Conservation (phyloP, 2,329 filamentous ascomycete genomes). For the Thelonectria rubi region DNA sequence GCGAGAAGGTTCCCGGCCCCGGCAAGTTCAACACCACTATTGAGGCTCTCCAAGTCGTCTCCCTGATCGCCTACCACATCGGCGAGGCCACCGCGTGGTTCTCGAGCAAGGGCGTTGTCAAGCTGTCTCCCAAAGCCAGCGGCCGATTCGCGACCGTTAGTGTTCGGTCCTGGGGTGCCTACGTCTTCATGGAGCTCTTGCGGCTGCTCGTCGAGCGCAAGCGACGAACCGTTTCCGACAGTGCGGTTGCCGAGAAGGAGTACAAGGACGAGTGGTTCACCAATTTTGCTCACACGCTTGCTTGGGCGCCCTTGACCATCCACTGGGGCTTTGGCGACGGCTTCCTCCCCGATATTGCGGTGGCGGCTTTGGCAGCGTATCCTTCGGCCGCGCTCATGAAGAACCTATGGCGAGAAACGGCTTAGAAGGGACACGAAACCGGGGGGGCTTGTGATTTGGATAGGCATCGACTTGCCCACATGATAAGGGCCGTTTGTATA, state of each 20-base stretch:
- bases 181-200: constrained; percentile 79
- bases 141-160: constrained; percentile 74
- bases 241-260: constrained; percentile 46
- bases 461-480: background rate
- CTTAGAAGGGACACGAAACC: constrained; percentile 27
- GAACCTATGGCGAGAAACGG: constrained; percentile 55
- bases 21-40: constrained; percentile 56
- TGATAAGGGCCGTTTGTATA: constrained; percentile 8
- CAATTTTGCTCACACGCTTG: constrained; percentile 73
- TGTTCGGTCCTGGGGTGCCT: constrained; percentile 80
- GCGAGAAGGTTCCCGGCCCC: constrained; percentile 43
- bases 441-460: background rate
- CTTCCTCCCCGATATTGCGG: constrained; percentile 51
- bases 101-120: constrained; percentile 74
- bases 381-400: constrained; percentile 57
- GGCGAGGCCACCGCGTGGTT: constrained; percentile 88
- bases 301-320: constrained; percentile 83
- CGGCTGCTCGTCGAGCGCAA: constrained; percentile 63
- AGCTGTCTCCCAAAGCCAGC: constrained; percentile 64
- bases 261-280: constrained; percentile 68
- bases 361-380: constrained; percentile 55
- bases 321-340: constrained; percentile 83
- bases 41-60: constrained; percentile 72
- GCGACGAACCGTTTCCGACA: constrained; percentile 50
- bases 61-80: constrained; percentile 76